phyloP scores from a whole-genome alignment of 495 filamentous ascomycete species.

The Penicillium angulare region DNA sequence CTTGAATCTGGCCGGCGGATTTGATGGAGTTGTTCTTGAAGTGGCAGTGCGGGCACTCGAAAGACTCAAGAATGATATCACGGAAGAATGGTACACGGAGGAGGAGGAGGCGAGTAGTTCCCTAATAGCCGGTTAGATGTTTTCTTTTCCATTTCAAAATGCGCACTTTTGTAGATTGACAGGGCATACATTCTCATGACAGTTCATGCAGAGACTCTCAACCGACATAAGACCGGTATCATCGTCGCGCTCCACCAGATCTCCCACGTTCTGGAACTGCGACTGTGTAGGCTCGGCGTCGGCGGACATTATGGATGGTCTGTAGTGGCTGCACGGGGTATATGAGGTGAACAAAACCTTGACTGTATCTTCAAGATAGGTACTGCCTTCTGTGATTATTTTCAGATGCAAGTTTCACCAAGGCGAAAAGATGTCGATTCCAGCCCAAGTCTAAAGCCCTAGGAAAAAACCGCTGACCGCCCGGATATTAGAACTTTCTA shows the following conservation, averaged over 20 bases:
- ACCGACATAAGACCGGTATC: constrained; percentile 47
- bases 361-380: too few relatives aligned
- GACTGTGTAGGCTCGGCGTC: constrained; percentile 34
- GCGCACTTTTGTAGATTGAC: too few relatives aligned
- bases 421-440: not conserved
- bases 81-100: constrained; percentile 94
- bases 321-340: not conserved
- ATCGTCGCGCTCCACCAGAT: constrained; percentile 44
- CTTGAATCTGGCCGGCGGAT: constrained; percentile 72
- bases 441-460: not conserved
- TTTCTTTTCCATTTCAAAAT: too few relatives aligned
- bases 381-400: not conserved
- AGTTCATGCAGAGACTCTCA: constrained; percentile 81
- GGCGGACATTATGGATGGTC: constrained; percentile 27
- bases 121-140: too few relatives aligned
- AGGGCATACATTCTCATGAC: constrained; percentile 72
- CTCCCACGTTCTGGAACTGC: constrained; percentile 44
- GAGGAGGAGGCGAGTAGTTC: constrained; percentile 79
- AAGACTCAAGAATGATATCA: constrained; percentile 95
- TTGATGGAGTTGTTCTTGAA: constrained; percentile 91
- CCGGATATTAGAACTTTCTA: not conserved
- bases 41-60: constrained; percentile 83
- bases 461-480: constrained; percentile 4
- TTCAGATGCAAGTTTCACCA: not conserved
- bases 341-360: not conserved